These are phyloP conservation scores for Tuber magnatum DNA, from an alignment of 495 filamentous ascomycete genomes.

Conservation along the genomic window DNA sequence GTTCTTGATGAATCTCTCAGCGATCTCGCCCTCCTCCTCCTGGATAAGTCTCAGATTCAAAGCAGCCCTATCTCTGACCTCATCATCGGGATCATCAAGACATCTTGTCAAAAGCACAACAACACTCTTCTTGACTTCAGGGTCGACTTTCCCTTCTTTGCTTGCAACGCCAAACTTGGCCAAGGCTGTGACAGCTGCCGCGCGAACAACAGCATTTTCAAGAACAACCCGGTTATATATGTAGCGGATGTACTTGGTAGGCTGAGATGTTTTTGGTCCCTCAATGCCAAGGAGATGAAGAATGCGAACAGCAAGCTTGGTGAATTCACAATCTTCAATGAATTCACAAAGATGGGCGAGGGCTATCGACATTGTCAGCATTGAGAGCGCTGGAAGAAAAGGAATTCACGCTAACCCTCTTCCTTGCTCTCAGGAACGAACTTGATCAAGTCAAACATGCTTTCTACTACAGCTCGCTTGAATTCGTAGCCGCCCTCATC, in stretches of 20 bases:
- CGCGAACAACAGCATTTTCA: conserved; percentile 92
- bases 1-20: conserved; percentile 80
- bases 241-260: conserved; percentile 97
- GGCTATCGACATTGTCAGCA: conserved; percentile 45
- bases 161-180: conserved; percentile 97
- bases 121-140: conserved; percentile 91
- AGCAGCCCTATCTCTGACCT: conserved; percentile 92
- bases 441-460: conserved; percentile 99
- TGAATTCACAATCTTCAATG: conserved; percentile 99
- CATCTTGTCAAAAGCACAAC: conserved; percentile 86
- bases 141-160: conserved; percentile 59
- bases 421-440: conserved; percentile 97
- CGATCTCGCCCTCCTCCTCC: conserved; percentile 65
- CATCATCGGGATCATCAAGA: conserved; percentile 94
- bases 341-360: conserved; percentile 97
- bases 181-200: conserved; percentile 88
- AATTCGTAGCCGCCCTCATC: conserved; percentile 99
- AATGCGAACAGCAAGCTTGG: conserved; percentile 91
- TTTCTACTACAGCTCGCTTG: conserved; percentile 94
- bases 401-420: conserved; percentile 51
- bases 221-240: conserved; percentile 98
- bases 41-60: conserved; percentile 83
- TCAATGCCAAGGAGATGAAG: conserved; percentile 88
- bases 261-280: conserved; percentile 89
- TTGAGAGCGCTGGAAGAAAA: conserved; percentile 6